phyloP scores from a whole-genome alignment of 805 yeast genomes.

The Candida mattraensis region DNA sequence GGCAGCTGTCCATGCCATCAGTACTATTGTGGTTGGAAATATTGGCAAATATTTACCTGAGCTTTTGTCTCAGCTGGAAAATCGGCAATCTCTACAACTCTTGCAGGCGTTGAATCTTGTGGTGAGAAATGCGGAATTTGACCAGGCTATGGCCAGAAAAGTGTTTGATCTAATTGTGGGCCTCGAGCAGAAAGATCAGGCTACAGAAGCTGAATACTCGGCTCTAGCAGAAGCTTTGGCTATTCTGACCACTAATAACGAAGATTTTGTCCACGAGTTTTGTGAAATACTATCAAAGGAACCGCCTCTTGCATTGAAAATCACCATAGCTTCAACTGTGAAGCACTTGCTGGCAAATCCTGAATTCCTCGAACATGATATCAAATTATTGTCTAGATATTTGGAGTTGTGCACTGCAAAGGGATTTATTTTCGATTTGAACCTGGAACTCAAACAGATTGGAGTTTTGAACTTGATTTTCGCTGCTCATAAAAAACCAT shows the following conservation, averaged over 20 bases:
- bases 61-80: conserved; percentile 32
- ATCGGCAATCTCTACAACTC: conserved; percentile 3
- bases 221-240: conserved; percentile 28
- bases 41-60: conserved; percentile 38
- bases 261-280: conserved; percentile 13
- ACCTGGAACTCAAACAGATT: conserved; percentile 58
- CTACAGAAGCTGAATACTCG: conserved; percentile 17
- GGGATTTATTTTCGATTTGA: conserved; percentile 33
- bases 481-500: conserved; percentile 56
- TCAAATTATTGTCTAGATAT: conserved; percentile 19
- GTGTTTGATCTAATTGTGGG: conserved; percentile 12
- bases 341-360: conserved; percentile 27
- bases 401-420: conserved; percentile 26
- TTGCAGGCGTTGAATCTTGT: conserved; percentile 13
- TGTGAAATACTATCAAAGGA: conserved; percentile 16
- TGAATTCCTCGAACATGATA: conserved; percentile 11
- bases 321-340: conserved; percentile 30
- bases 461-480: conserved; percentile 59
- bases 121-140: conserved; percentile 10
- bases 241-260: conserved; percentile 19
- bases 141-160: conserved; percentile 8
- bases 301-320: conserved; percentile 17
- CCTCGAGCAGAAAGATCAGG: conserved; percentile 8
- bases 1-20: conserved; percentile 54
- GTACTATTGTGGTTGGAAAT: conserved; percentile 45